phyloP scores from a whole-genome alignment of 495 filamentous ascomycete genomes.

The Trichoderma orchidacearum region DNA sequence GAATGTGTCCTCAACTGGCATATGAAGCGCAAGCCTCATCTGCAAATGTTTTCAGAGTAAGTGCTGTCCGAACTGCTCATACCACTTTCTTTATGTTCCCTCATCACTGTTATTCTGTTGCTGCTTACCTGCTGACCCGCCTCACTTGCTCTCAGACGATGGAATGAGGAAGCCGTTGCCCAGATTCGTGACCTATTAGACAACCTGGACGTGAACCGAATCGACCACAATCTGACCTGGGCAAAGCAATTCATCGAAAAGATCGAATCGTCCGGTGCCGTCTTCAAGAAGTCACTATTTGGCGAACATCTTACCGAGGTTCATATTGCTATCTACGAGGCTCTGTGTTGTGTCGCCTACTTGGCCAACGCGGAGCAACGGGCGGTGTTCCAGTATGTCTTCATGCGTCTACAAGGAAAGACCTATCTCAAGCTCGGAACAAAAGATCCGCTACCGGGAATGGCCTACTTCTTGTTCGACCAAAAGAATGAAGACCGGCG shows the following conservation, averaged over 20 bases:
- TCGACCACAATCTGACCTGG: constrained; percentile 18
- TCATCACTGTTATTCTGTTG: neutral
- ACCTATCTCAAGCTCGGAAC: constrained; percentile 49
- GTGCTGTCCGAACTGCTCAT: too few relatives aligned
- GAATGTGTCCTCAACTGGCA: constrained; percentile 73
- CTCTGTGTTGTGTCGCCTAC: constrained; percentile 37
- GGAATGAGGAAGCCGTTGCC: constrained; percentile 46
- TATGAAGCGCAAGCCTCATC: constrained; percentile 47
- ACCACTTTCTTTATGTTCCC: too few relatives aligned
- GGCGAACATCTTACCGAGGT: constrained; percentile 18
- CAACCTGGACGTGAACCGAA: constrained; percentile 46
- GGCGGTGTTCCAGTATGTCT: constrained; percentile 58
- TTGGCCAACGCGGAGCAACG: constrained; percentile 22
- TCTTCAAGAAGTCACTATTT: constrained; percentile 10
- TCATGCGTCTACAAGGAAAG: constrained; percentile 59
- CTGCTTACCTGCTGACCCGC: too few relatives aligned
- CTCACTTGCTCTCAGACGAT: neutral
- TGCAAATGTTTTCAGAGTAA: constrained; percentile 45
- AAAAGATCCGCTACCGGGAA: constrained; percentile 58
- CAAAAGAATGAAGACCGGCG: constrained; percentile 2
- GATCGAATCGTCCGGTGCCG: constrained; percentile 15
- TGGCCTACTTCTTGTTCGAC: constrained; percentile 70
- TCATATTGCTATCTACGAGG: constrained; percentile 37
- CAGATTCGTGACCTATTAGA: constrained; percentile 42
- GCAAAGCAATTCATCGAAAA: constrained; percentile 24